Conservation (phyloP, 1,139 yeast species). For the Geotrichum australiense region DNA sequence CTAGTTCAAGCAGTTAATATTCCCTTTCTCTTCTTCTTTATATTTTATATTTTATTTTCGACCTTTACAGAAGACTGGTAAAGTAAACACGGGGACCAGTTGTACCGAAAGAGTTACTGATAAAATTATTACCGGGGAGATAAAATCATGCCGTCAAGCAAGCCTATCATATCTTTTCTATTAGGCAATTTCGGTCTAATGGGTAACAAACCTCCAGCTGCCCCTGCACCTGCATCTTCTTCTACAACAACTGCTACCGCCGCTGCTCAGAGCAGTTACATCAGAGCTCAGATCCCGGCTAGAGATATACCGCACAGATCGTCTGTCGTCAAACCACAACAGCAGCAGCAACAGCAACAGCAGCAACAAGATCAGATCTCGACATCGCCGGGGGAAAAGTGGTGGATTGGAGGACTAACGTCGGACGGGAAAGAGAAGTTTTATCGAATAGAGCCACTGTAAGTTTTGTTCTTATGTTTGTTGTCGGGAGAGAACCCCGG, state of each 20-base stretch:
- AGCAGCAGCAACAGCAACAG: constrained; percentile 18
- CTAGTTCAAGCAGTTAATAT: neutral
- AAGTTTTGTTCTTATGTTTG: too few relatives aligned
- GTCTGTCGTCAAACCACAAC: neutral
- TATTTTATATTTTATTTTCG: too few relatives aligned
- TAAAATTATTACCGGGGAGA: too few relatives aligned
- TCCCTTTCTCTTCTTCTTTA: neutral
- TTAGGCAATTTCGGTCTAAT: constrained; percentile 22
- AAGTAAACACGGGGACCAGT: too few relatives aligned
- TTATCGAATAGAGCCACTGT: constrained; percentile 28
- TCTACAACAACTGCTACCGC: constrained; percentile 7
- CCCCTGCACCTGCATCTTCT: constrained; percentile 8
- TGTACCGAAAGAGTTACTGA: too few relatives aligned
- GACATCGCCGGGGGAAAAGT: constrained; percentile 23
- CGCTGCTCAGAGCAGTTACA: constrained; percentile 1
- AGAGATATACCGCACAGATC: neutral
- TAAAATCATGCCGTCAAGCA: constrained; percentile 26
- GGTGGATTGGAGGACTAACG: constrained; percentile 33
- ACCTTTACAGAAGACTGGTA: too few relatives aligned
- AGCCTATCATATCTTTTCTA: constrained; percentile 29
- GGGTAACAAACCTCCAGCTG: constrained; percentile 12
- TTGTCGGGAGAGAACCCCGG: neutral
- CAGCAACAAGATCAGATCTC: constrained; percentile 16
- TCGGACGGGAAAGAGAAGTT: constrained; percentile 30
- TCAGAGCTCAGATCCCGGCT: neutral